Evolutionary conservation across 2,329 filamentous ascomycete species (phyloP), one percentile per base, ranked within the genome.

Genomic region (Monosporascus sp.): DNA sequence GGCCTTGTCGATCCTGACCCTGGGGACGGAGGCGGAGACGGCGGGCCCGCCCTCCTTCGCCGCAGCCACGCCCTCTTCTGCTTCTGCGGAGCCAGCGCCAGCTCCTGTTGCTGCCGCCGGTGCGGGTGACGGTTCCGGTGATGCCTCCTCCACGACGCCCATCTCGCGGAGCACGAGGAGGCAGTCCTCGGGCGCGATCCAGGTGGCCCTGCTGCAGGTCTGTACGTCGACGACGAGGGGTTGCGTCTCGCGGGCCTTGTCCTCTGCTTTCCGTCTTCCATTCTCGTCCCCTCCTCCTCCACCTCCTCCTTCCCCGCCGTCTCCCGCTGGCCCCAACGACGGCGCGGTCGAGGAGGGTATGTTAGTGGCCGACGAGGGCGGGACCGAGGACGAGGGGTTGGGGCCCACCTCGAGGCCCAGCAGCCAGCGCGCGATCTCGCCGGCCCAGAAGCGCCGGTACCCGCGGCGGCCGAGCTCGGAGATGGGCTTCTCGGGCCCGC

Each of bases 401-500:
- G 5, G 65, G 46, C 66, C 69, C n/a, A 81, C 59, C 19, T 75
- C 71, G 2, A 79, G 59, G 24, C 64, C 64, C 8, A 86, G 67
- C 7, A 87, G 61, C 79, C 81, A 89, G n/a, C 90, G 79, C 6
- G 87, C 86, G 57, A 97, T 85, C 61, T 94, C 90, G 44, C 87
- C 86, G 1, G 87, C 85, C 93, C 93, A 97, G 71, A 89, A 97
- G 6, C 88, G 80, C 61, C 81, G 80, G 72, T 97, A 97, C 3
- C 91, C 91, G 64, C 84, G 88, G 61, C 84, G 83, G 1, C 93
- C 93, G 48, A 96, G 80, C 57, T 93, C 88, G 20, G 89, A 94
- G 45, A 97, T 86, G 9, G 93, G 94, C 69, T 95, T 94, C 74
- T 99, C 94, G 0, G 94, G 94, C 0, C 94, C 93, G 37, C 94